A percentile compares a stretch with the other conserved stretches of the same genome.
Evolutionary conservation across 805 yeast genomes (phyloP).

Genomic region (Suhomyces emberorum): DNA sequence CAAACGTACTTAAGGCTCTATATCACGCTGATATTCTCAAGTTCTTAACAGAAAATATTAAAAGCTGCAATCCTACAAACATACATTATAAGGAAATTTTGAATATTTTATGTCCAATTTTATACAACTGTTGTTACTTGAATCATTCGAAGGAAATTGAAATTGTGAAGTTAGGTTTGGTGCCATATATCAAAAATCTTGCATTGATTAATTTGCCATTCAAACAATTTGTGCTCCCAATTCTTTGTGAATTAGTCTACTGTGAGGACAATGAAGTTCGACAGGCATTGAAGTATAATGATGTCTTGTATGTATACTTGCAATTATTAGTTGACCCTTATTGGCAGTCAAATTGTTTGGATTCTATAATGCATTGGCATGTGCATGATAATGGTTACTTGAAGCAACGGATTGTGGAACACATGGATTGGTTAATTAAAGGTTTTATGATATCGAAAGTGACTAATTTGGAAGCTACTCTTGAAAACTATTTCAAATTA

Average conservation of each 20-base stretch:
- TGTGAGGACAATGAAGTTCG: conserved; percentile 39
- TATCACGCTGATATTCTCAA: conserved; percentile 43
- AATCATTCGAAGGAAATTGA: conserved; percentile 44
- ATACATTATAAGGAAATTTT: conserved; percentile 37
- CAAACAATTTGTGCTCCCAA: conserved; percentile 51
- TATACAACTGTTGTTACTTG: conserved; percentile 52
- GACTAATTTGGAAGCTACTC: conserved; percentile 42
- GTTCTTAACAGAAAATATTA: conserved; percentile 35
- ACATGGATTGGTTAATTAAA: conserved; percentile 28
- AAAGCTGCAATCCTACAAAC: conserved; percentile 22
- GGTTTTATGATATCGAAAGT: conserved; percentile 40
- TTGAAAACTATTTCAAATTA: conserved; percentile 39
- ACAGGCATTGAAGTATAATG: conserved; percentile 31
- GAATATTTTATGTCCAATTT: conserved; percentile 45
- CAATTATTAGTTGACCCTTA: conserved; percentile 47
- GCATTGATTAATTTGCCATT: conserved; percentile 40
- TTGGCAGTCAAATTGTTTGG: conserved; percentile 57
- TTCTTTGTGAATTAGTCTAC: conserved; percentile 51
- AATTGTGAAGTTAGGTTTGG: conserved; percentile 44
- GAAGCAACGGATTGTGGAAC: conserved; percentile 22
- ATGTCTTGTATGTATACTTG: conserved; percentile 38
- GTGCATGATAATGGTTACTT: conserved; percentile 24
- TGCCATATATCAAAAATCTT: conserved; percentile 42
- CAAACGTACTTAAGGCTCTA: conserved; percentile 29
- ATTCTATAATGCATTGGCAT: conserved; percentile 44